A percentile compares a stretch with the other conserved stretches of the same genome.
These are phyloP conservation scores for Hemileccinum impolitum DNA, from an alignment of 768 basidiomycete species.

Conservation along the genomic window DNA sequence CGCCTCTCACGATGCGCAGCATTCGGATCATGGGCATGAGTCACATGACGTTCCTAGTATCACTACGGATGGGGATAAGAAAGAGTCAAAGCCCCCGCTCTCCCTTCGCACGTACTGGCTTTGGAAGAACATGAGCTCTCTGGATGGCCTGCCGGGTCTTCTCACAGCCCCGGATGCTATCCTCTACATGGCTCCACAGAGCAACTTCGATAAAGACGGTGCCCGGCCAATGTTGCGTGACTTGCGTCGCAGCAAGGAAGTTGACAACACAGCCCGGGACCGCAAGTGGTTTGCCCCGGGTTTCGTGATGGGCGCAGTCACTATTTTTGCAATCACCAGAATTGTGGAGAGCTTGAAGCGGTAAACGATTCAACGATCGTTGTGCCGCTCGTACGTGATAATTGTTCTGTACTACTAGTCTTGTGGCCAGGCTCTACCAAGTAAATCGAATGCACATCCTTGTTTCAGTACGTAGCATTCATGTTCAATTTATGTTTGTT, in stretches of 20 bases:
- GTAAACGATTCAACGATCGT: neutral
- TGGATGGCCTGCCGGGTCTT: conserved; percentile 60
- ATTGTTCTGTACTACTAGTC: no score
- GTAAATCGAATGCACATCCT: no score
- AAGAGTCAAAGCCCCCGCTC: conserved; percentile 10
- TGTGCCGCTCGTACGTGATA: no score
- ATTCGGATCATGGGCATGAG: no score
- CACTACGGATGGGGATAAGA: neutral
- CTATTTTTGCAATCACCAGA: conserved; percentile 5
- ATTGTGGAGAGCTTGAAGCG: neutral
- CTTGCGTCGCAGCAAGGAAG: neutral
- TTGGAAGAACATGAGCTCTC: conserved; percentile 43
- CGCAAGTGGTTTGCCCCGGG: conserved; percentile 17
- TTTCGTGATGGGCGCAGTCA: conserved; percentile 15
- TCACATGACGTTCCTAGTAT: no score
- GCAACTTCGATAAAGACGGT: conserved; percentile 15
- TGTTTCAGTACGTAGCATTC: no score
- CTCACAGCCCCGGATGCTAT: conserved; percentile 22
- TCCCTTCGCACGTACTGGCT: conserved; percentile 56
- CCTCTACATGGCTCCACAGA: conserved; percentile 5
- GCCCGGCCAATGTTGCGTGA: conserved; percentile 13
- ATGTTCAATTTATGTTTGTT: conserved; percentile 1
- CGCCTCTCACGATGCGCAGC: conserved; percentile 1
- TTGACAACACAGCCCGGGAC: neutral
- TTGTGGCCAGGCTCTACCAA: no score